Evolutionary conservation across 331 rosid species (phyloP).

Genomic region (Malus hybrid): DNA sequence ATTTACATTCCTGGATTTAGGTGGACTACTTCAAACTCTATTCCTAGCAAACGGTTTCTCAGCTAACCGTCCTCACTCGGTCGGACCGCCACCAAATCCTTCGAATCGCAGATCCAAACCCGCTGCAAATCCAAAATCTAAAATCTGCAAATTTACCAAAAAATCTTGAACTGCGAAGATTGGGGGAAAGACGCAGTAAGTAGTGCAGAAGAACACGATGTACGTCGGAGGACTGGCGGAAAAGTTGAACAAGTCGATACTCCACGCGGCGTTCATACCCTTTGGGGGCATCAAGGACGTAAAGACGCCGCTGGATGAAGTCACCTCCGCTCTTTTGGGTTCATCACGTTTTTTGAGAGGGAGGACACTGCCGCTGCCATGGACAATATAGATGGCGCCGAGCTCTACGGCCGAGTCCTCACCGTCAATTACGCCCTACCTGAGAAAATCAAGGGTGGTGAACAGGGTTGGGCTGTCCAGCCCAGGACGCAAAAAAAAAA

Average conservation of each 20-base stretch:
- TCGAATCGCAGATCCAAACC: too few relatives aligned
- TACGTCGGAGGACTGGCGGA: conserved; percentile 92
- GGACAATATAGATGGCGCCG: conserved; percentile 97
- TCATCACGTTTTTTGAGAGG: conserved; percentile 80
- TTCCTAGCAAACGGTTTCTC: too few relatives aligned
- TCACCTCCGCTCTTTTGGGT: conserved; percentile 91
- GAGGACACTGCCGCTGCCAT: conserved; percentile 91
- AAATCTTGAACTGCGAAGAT: too few relatives aligned
- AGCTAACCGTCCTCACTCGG: too few relatives aligned
- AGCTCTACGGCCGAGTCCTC: conserved; percentile 92
- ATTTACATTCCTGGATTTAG: too few relatives aligned
- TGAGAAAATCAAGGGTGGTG: conserved; percentile 87
- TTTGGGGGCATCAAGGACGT: conserved; percentile 94
- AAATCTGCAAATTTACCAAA: background rate
- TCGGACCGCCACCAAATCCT: too few relatives aligned
- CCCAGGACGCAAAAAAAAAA: conserved; percentile 29
- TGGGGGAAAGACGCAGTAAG: conserved; percentile 63
- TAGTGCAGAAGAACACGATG: conserved; percentile 81
- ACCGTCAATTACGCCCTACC: conserved; percentile 94
- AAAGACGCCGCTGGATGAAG: conserved; percentile 86
- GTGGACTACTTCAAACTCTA: too few relatives aligned
- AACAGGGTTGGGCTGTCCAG: conserved; percentile 98
- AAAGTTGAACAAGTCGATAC: conserved; percentile 76
- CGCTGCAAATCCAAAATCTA: background rate
- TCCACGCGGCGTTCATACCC: conserved; percentile 83